These are phyloP conservation scores for Colletotrichum ledebouriae DNA, from an alignment of 2,329 filamentous ascomycete species.

Conservation along the genomic window DNA sequence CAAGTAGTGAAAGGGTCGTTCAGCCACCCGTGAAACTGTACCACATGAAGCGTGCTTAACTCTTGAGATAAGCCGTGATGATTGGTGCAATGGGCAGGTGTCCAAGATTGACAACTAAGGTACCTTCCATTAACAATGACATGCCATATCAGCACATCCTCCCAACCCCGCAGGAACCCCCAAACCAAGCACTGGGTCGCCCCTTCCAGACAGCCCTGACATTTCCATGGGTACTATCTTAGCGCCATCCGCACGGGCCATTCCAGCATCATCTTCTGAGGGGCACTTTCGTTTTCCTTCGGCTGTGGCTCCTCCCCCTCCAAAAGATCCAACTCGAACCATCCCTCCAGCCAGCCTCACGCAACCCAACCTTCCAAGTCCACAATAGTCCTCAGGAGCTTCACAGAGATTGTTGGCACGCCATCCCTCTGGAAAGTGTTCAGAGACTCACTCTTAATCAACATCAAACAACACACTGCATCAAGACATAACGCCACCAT, in stretches of 20 bases:
- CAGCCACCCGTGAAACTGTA: too few species aligned
- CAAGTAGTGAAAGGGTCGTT: too few species aligned
- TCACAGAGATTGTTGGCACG: too few species aligned
- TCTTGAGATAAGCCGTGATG: too few species aligned
- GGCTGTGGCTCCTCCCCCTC: conserved; percentile 6
- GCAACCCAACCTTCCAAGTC: neutral
- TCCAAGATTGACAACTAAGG: too few species aligned
- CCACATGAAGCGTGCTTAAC: too few species aligned
- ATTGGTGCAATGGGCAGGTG: too few species aligned
- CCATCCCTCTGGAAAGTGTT: too few species aligned
- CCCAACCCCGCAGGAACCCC: conserved; percentile 3
- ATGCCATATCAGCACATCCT: too few species aligned
- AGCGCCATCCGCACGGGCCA: conserved; percentile 33
- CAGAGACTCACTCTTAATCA: neutral
- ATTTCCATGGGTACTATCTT: conserved; percentile 29
- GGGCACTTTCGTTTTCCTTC: conserved; percentile 25
- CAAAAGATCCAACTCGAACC: conserved; percentile 12
- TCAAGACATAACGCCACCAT: conserved; percentile 50
- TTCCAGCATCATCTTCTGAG: conserved; percentile 37
- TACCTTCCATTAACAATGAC: too few species aligned
- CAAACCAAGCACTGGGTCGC: neutral
- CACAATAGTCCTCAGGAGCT: too few species aligned
- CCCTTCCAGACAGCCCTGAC: conserved; percentile 29
- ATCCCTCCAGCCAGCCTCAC: conserved; percentile 5
- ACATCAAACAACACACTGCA: neutral